These are phyloP conservation scores for Carex cristatella DNA, from an alignment of 176 grass and related monocot genomes.

Conservation along the genomic window DNA sequence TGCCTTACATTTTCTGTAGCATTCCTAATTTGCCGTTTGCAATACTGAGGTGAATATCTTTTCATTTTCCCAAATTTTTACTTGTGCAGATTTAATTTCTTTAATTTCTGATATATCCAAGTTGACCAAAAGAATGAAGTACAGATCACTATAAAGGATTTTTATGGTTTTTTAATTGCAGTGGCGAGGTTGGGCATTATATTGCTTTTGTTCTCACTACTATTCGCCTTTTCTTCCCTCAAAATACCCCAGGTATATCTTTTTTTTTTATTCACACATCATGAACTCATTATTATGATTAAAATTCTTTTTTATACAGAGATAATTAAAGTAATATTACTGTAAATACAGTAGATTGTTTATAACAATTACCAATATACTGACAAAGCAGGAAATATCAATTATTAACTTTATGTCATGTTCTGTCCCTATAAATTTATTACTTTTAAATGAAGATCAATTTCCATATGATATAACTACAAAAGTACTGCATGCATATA, in stretches of 20 bases:
- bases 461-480: not conserved
- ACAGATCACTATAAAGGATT: not conserved
- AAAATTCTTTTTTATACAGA: not conserved
- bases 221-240: constrained; percentile 71
- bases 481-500: not conserved
- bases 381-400: too few species aligned
- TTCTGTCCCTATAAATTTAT: not conserved
- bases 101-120: not conserved
- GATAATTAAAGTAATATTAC: not conserved
- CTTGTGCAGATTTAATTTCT: not conserved
- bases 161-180: constrained; percentile 12
- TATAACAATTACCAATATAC: not conserved
- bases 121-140: not conserved
- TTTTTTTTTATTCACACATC: too few species aligned
- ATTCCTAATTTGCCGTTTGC: constrained; percentile 39
- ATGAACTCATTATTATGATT: too few species aligned
- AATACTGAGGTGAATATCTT: constrained; percentile 37
- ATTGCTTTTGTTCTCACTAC: constrained; percentile 57
- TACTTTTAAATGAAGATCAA: not conserved
- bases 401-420: not conserved
- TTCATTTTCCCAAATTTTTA: not conserved
- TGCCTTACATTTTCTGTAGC: constrained; percentile 91
- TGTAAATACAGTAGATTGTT: not conserved
- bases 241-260: constrained; percentile 48
- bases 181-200: constrained; percentile 75